Percentiles rank a stretch among this genome's conserved stretches.
These are phyloP conservation scores for Clitoria ternatea DNA, from an alignment of 306 rosid genomes.

Conservation along the genomic window DNA sequence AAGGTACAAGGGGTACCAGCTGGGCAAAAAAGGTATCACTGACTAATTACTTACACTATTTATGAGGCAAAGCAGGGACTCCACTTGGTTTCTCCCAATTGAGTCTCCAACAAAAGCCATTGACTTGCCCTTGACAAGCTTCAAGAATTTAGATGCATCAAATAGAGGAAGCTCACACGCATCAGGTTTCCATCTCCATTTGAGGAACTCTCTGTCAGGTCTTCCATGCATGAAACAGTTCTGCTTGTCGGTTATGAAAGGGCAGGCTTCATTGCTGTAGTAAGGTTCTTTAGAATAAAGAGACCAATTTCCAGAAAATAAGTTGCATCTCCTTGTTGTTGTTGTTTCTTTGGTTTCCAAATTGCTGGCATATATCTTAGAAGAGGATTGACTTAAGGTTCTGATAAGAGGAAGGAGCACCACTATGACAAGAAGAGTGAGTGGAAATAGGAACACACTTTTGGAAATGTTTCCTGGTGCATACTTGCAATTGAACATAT, in stretches of 20 bases:
- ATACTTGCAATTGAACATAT: conserved; percentile 8
- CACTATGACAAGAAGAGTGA: not conserved
- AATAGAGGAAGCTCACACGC: conserved; percentile 57
- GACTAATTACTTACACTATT: conserved; percentile 2
- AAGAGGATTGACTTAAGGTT: conserved; percentile 12
- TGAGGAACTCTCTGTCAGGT: conserved; percentile 46
- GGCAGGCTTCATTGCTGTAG: conserved; percentile 49
- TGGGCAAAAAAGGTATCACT: not conserved
- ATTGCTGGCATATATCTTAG: not conserved
- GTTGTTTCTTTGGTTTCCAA: not conserved
- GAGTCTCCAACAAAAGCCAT: conserved; percentile 83
- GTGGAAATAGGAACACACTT: not conserved
- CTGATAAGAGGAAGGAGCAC: conserved; percentile 32
- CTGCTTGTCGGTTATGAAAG: conserved; percentile 42
- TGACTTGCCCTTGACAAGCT: conserved; percentile 53
- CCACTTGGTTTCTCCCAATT: conserved; percentile 60
- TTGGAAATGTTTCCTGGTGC: conserved; percentile 19
- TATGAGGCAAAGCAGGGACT: conserved; percentile 63
- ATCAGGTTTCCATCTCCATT: conserved; percentile 69
- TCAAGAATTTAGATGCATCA: conserved; percentile 53
- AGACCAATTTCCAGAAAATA: conserved; percentile 62
- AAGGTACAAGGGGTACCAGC: no score
- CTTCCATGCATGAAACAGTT: conserved; percentile 62
- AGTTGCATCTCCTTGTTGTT: conserved; percentile 40
- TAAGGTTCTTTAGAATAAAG: conserved; percentile 38